phyloP scores from a whole-genome alignment of 768 basidiomycete species.

The Tulasnella sp. region DNA sequence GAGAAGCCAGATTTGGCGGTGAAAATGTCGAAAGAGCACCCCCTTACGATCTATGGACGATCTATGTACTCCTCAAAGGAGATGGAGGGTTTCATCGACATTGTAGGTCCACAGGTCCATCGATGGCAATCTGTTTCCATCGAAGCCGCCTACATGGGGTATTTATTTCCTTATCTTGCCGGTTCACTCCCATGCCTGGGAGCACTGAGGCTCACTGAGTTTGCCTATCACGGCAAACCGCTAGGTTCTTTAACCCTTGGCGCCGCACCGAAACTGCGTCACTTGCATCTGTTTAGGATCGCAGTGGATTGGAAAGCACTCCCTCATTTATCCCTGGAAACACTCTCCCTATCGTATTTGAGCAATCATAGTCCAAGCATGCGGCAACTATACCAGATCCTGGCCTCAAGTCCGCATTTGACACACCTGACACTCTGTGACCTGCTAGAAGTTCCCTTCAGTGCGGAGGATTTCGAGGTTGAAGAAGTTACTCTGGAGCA shows the following conservation, averaged over 20 bases:
- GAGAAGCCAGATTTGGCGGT: background rate
- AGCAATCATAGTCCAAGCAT: background rate
- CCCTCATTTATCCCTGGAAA: background rate
- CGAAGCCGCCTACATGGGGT: background rate
- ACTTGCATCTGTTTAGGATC: background rate
- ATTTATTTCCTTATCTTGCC: background rate
- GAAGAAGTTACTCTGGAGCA: background rate
- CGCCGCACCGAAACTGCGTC: background rate
- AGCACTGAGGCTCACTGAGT: background rate
- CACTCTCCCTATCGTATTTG: background rate
- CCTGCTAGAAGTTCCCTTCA: background rate
- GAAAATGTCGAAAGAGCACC: background rate
- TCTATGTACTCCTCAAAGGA: no score
- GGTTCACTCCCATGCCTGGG: background rate
- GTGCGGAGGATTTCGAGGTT: background rate
- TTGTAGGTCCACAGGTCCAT: background rate
- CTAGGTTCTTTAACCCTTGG: background rate
- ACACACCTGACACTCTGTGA: background rate
- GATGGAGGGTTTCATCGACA: background rate
- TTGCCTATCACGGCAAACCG: no score
- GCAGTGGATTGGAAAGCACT: background rate
- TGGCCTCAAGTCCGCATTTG: background rate
- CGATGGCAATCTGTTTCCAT: background rate
- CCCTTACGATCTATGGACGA: background rate
- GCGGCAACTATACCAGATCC: background rate